These are phyloP conservation scores for Sedum album DNA, from an alignment of 164 flowering plant genomes.

Conservation along the genomic window DNA sequence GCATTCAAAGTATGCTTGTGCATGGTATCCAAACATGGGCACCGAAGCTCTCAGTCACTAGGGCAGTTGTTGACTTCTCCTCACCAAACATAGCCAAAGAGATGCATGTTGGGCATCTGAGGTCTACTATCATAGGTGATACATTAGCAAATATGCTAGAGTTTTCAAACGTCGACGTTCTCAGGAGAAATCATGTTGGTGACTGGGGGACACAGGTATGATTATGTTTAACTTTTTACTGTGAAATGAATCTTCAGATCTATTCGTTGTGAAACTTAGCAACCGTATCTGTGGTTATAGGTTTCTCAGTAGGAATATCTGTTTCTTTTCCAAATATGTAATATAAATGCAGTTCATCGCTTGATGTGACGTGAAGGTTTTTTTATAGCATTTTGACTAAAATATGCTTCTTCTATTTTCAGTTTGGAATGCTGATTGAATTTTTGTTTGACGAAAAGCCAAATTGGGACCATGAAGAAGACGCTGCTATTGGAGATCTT, in stretches of 20 bases:
- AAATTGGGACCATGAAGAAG: slow-evolving; percentile 54
- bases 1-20: slow-evolving; percentile 68
- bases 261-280: not conserved
- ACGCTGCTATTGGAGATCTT: slow-evolving; percentile 75
- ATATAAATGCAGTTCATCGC: not conserved
- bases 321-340: not conserved
- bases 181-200: slow-evolving; percentile 93
- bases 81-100: slow-evolving; percentile 98
- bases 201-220: slow-evolving; percentile 99
- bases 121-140: slow-evolving; percentile 96
- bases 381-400: too few relatives aligned
- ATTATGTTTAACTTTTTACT: not conserved
- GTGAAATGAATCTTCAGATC: not conserved
- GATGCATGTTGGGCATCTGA: slow-evolving; percentile 97
- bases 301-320: not conserved
- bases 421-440: slow-evolving; percentile 99
- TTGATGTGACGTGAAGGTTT: too few relatives aligned
- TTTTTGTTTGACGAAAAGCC: slow-evolving; percentile 76
- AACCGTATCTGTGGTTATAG: not conserved
- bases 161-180: slow-evolving; percentile 83
- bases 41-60: slow-evolving; percentile 52
- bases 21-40: slow-evolving; percentile 80
- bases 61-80: slow-evolving; percentile 90
- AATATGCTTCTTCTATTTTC: slow-evolving; percentile 15
- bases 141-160: slow-evolving; percentile 90